These are phyloP conservation scores for Inga laurina DNA, from an alignment of 306 rosid genomes.

Conservation along the genomic window DNA sequence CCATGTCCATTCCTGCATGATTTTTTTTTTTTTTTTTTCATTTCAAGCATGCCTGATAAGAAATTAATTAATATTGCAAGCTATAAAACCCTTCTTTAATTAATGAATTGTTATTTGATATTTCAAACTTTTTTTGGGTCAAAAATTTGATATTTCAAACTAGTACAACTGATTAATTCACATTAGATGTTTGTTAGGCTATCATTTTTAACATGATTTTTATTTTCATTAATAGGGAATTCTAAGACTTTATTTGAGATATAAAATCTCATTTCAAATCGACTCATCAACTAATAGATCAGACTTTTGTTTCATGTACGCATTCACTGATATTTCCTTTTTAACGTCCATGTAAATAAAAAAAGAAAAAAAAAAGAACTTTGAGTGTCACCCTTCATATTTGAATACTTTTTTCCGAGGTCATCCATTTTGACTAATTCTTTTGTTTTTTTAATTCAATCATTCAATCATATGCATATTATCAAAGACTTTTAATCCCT, in stretches of 20 bases:
- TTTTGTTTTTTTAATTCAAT: neutral
- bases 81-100: neutral
- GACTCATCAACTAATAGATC: neutral
- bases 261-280: neutral
- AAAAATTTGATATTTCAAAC: neutral
- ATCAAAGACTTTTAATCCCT: neutral
- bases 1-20: neutral
- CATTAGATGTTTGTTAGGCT: neutral
- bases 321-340: neutral
- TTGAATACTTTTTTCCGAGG: neutral
- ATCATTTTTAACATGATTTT: neutral
- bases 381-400: neutral
- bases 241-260: neutral
- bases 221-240: neutral
- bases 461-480: neutral
- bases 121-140: no score
- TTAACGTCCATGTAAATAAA: neutral
- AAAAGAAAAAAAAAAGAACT: neutral
- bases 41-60: neutral
- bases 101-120: neutral
- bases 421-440: neutral
- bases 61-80: neutral
- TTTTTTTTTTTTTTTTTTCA: no score
- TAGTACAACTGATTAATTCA: no score
- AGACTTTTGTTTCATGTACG: neutral